Percentiles rank a stretch among this genome's conserved stretches.
Evolutionary conservation across 2,329 filamentous ascomycete species (phyloP).

Genomic region (Aspergillus candidus): DNA sequence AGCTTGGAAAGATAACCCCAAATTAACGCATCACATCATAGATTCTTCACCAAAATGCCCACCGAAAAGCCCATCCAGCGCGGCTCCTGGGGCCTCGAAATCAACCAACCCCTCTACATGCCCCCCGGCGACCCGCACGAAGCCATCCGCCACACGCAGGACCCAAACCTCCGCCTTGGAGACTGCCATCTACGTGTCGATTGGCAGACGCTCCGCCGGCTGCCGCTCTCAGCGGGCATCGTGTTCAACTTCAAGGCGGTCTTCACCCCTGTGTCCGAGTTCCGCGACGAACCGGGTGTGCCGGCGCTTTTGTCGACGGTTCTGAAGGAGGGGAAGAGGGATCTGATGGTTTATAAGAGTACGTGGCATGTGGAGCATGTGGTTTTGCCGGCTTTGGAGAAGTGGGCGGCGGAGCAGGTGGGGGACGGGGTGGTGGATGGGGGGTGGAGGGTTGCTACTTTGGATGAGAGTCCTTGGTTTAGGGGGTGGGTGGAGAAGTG

Average conservation of each 20-base stretch:
- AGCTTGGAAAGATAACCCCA: not conserved
- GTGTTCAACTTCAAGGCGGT: slow-evolving; percentile 87
- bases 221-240: slow-evolving; percentile 68
- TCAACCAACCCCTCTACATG: slow-evolving; percentile 69
- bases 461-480: slow-evolving; percentile 72
- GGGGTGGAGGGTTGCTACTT: slow-evolving; percentile 61
- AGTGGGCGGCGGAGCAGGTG: slow-evolving; percentile 61
- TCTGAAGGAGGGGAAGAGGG: slow-evolving; percentile 63
- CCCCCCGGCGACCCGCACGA: slow-evolving; percentile 63
- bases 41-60: slow-evolving; percentile 76
- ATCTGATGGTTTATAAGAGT: slow-evolving; percentile 72
- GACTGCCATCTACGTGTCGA: slow-evolving; percentile 70
- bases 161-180: slow-evolving; percentile 49
- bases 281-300: slow-evolving; percentile 66
- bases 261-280: slow-evolving; percentile 67
- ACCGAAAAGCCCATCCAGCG: slow-evolving; percentile 71
- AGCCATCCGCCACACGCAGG: slow-evolving; percentile 53
- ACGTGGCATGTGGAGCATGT: slow-evolving; percentile 74
- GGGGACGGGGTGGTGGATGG: slow-evolving; percentile 53
- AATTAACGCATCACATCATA: slow-evolving; percentile 23
- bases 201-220: slow-evolving; percentile 77
- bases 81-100: slow-evolving; percentile 76
- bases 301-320: slow-evolving; percentile 64
- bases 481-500: slow-evolving; percentile 71
- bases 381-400: slow-evolving; percentile 57